Evolutionary conservation across 768 basidiomycete species (phyloP), one percentile per base, ranked within the genome.

Genomic region (Dioszegia crocea): DNA sequence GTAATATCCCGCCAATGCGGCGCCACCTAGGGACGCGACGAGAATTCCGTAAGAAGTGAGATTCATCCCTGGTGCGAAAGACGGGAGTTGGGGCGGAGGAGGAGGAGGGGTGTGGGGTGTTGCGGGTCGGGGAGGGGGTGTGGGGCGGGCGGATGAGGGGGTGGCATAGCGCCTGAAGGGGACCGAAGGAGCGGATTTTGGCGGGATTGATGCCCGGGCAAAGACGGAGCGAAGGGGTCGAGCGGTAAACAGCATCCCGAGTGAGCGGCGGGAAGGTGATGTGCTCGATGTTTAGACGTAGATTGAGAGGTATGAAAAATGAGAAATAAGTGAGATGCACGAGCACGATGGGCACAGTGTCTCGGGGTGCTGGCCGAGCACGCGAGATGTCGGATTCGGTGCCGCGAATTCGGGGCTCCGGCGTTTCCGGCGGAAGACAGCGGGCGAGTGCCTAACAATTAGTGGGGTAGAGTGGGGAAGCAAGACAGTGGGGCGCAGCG

Each of bases 1-100:
- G n/a, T 62, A 46, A 47, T 63, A 69, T 9, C 67, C 67, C 14
- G 55, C 62, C 1, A 57, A 57, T 1, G 62, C 60, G 36, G 64
- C 63, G 9, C 63, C 57, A 14, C 48, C 47, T 12, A 69, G 40
- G 4, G 66, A 64, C 9, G 61, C 41, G 17, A 62, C 46, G 47
- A 61, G 56, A 46, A 60, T 51, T 19, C 40, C 40, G 48, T 56
- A 59, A 16, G 63, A 59, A 11, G n/a, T 45, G 4, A 56, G n/a
- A 14, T 46, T 33, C 44, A 44, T 46, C 4, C 30, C 26, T 12
- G 17, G 27, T 26, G 30, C 31, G 17, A 49, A 27, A 46, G n/a
- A n/a, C n/a, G n/a, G 40, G 46, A 17, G 62, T 38, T 16, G 52
- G 38, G 58, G 49, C 5, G 58, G 47, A 31, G 62, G 39, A 14